These are phyloP conservation scores for Ceratobasidium sp. DNA, from an alignment of 1,284 basidiomycete genomes.

Conservation along the genomic window DNA sequence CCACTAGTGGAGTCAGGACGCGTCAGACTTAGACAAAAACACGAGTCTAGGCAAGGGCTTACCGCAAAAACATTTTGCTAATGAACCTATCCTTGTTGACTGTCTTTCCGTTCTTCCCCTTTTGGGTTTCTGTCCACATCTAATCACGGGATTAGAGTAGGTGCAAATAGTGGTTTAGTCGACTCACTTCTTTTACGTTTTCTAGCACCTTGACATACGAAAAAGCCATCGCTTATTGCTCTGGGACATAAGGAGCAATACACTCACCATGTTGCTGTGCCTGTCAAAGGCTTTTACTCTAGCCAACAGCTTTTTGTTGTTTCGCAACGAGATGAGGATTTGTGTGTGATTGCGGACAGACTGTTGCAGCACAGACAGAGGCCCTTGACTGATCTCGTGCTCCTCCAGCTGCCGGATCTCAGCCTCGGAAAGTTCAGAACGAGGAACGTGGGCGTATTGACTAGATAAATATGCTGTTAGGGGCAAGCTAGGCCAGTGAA, in stretches of 20 bases:
- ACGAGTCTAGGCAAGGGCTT: conserved; percentile 46
- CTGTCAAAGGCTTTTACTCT: conserved; percentile 99
- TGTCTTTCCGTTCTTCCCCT: conserved; percentile 98
- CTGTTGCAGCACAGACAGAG: conserved; percentile 96
- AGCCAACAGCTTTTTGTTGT: conserved; percentile 98
- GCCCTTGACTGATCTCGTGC: conserved; percentile 96
- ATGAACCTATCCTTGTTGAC: conserved; percentile 99
- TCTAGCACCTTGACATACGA: conserved; percentile 74
- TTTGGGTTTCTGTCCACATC: conserved; percentile 99
- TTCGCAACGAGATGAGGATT: conserved; percentile 95
- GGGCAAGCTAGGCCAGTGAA: not conserved
- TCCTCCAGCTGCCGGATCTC: conserved; percentile 96
- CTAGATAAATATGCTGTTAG: conserved; percentile 54
- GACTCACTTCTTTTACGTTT: conserved; percentile 90
- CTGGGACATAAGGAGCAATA: not conserved
- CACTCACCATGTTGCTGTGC: conserved; percentile 95
- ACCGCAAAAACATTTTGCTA: conserved; percentile 95
- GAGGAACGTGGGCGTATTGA: conserved; percentile 96
- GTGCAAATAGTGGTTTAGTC: not conserved
- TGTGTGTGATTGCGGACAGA: conserved; percentile 98
- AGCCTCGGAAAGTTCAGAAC: conserved; percentile 96
- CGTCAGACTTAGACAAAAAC: not conserved
- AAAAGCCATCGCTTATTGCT: not conserved
- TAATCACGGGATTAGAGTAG: conserved; percentile 49
- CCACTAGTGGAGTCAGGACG: conserved; percentile 61